These are phyloP conservation scores for Ophiostoma triangulosporum DNA, from an alignment of 2,329 filamentous ascomycete genomes.

Conservation along the genomic window DNA sequence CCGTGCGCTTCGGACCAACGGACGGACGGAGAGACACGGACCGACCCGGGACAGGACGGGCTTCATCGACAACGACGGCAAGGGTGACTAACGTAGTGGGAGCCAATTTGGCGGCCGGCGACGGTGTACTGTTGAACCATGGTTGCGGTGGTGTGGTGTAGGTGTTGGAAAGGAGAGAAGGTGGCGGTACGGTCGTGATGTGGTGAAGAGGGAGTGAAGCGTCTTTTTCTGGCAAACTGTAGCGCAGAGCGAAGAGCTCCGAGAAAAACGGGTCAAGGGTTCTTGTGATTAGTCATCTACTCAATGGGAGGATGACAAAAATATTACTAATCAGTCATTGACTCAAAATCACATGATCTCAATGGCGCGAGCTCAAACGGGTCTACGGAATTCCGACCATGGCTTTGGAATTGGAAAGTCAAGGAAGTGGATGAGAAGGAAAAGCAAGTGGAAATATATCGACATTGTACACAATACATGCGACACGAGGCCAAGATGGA, in stretches of 20 bases:
- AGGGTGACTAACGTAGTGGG: constrained; percentile 40
- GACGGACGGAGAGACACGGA: background rate
- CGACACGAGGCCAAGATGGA: background rate
- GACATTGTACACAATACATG: background rate
- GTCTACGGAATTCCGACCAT: background rate
- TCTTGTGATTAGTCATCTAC: background rate
- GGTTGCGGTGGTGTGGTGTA: constrained; percentile 2
- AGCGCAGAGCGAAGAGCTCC: background rate
- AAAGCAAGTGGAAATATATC: background rate
- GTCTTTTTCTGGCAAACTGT: constrained; percentile 5
- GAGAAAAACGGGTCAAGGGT: background rate
- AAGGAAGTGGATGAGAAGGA: background rate
- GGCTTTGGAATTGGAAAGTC: background rate
- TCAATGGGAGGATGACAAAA: background rate
- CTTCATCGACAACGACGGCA: background rate
- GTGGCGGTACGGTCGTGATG: background rate
- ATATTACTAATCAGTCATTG: background rate
- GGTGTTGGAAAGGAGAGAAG: background rate
- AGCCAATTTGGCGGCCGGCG: constrained; percentile 45
- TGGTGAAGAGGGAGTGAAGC: constrained; percentile 8
- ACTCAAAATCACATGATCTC: background rate
- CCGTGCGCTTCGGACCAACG: background rate
- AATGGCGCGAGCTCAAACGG: background rate
- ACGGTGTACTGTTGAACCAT: constrained; percentile 41
- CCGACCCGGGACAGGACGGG: background rate